Evolutionary conservation across 176 grass and related monocot genomes (phyloP).

Genomic region (Tuctoria greenei): DNA sequence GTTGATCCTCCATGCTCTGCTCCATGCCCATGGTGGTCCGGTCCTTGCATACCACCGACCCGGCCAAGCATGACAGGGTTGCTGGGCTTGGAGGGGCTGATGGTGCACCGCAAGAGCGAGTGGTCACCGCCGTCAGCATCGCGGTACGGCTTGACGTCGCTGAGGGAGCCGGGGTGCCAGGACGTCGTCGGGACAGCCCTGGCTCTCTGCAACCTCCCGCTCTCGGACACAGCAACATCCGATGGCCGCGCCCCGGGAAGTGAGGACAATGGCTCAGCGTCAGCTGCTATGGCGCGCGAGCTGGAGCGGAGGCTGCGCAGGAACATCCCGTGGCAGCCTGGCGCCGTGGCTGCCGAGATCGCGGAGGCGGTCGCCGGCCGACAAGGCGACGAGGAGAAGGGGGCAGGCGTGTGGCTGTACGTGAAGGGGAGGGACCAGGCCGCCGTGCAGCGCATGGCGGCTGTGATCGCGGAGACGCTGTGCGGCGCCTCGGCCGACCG

Average conservation of each 20-base stretch:
- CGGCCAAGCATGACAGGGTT: constrained; percentile 36
- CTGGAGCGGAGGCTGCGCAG: constrained; percentile 55
- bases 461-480: constrained; percentile 44
- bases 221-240: constrained; percentile 78
- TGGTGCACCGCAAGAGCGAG: constrained; percentile 4
- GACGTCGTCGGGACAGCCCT: constrained; percentile 27
- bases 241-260: constrained; percentile 17
- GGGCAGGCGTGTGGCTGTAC: constrained; percentile 34
- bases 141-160: background rate
- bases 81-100: constrained; percentile 27
- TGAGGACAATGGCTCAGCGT: background rate
- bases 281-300: constrained; percentile 13
- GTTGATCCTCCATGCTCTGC: constrained; percentile 31
- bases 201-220: constrained; percentile 45
- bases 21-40: constrained; percentile 47
- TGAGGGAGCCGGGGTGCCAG: background rate
- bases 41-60: constrained; percentile 33
- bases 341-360: constrained; percentile 39
- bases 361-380: constrained; percentile 29
- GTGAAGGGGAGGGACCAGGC: constrained; percentile 59
- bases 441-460: constrained; percentile 40
- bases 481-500: constrained; percentile 39
- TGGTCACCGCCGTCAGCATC: constrained; percentile 21
- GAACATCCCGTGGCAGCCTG: constrained; percentile 71
- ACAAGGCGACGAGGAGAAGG: constrained; percentile 15